Conservation (phyloP, 352 stramenopile species). For the Saprolegnia diclina region DNA sequence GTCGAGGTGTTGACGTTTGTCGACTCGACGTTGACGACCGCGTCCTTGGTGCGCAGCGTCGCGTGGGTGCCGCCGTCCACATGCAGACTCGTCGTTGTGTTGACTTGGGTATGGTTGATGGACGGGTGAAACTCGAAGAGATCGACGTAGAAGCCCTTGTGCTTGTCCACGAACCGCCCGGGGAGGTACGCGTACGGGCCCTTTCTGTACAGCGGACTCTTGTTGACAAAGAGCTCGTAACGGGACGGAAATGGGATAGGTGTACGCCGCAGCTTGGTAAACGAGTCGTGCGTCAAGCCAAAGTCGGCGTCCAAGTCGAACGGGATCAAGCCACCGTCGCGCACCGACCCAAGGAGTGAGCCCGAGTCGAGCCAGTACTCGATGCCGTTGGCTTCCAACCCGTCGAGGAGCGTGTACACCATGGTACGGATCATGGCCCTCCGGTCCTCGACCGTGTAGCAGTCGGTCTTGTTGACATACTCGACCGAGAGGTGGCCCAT, state of each 20-base stretch:
- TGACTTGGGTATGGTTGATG: no score
- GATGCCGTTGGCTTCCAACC: conserved; percentile 40
- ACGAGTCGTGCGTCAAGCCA: conserved; percentile 37
- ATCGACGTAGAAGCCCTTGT: conserved; percentile 48
- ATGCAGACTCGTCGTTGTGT: no score
- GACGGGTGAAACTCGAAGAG: conserved; percentile 36
- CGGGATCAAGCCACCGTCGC: conserved; percentile 55
- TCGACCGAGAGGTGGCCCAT: background rate
- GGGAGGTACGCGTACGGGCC: conserved; percentile 28
- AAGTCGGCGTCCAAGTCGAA: conserved; percentile 80
- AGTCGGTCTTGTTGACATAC: background rate
- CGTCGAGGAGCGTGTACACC: conserved; percentile 26
- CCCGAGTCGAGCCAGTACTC: conserved; percentile 83
- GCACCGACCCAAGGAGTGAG: conserved; percentile 61
- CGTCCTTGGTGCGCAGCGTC: no score
- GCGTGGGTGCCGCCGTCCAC: no score
- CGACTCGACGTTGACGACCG: no score
- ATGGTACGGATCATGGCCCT: conserved; percentile 31
- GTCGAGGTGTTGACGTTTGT: no score
- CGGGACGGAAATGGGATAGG: background rate
- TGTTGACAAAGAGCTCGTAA: conserved; percentile 1
- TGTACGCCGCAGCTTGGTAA: conserved; percentile 22
- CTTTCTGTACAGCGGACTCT: background rate
- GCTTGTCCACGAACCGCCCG: conserved; percentile 43
- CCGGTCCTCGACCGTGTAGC: conserved; percentile 1